Conservation (phyloP, 176 grass and related monocot species). For the Microstegium vimineum region DNA sequence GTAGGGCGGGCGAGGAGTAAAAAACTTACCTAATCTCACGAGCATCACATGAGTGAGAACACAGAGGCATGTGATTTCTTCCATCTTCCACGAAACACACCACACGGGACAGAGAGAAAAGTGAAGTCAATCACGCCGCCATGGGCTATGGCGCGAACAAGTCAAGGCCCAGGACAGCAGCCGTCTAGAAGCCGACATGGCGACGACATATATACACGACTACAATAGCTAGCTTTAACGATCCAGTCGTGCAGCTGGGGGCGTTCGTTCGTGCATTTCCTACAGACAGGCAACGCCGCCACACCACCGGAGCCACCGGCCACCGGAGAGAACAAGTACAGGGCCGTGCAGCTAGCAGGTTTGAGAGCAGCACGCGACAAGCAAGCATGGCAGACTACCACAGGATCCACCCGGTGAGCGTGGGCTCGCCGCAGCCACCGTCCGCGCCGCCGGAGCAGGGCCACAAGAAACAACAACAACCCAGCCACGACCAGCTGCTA, state of each 20-base stretch:
- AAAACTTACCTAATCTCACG: background rate
- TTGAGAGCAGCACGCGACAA: background rate
- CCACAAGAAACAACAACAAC: background rate
- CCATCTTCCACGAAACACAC: background rate
- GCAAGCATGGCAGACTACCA: conserved; percentile 50
- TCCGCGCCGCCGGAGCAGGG: conserved; percentile 7
- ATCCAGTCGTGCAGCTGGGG: background rate
- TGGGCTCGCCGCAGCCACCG: conserved; percentile 16
- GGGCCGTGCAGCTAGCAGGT: background rate
- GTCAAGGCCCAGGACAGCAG: conserved; percentile 28
- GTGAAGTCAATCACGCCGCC: conserved; percentile 11
- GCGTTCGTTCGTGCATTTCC: background rate
- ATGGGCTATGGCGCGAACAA: conserved; percentile 1
- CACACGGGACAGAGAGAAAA: background rate
- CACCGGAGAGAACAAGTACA: background rate
- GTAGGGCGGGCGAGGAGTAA: background rate
- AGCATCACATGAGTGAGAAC: conserved; percentile 15
- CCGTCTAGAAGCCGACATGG: conserved; percentile 24
- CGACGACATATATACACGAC: conserved; percentile 22
- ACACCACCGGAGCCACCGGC: background rate
- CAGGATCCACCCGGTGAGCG: conserved; percentile 55
- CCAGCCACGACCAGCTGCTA: background rate
- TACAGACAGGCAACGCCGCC: background rate
- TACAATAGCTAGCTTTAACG: background rate
- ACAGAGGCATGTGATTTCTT: background rate